Evolutionary conservation across 2,329 filamentous ascomycete species (phyloP), one percentile per base, ranked within the genome.

Genomic region (Curvularia lunata): DNA sequence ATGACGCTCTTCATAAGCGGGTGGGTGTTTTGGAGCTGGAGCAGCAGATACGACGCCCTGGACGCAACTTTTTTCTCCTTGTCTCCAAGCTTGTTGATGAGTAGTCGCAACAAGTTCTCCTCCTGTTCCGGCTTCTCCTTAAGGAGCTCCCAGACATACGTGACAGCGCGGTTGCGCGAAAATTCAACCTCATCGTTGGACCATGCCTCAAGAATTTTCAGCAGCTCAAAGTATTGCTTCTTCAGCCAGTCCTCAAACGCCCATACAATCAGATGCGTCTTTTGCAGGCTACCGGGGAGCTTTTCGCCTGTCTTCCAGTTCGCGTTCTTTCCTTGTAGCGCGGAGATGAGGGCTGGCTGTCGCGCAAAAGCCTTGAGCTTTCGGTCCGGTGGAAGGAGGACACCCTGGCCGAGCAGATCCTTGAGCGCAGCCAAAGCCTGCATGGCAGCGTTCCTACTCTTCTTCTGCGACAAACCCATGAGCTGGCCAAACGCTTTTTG

Each of bases 71-170:
- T 99, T 75, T 92, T 92, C 65, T 96, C 92, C 43, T 90, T 91
- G 74, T 99, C 95, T 68, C 96, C 94, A 25, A 99, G 86, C 78
- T 99, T 99, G 82, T 98, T 98, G 66, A 99, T 92, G 56, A 99
- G 80, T 54, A 99, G 82, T 52, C 94, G 88, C 59, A 99, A 82
- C 62, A 99, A 81, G 75, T 99, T 99, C 54, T 94, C 90, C 77
- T 99, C 95, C 74, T 99, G 95, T 77, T 99, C 95, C 0, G 95
- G 94, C 79, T 97, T 99, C 75, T 97, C 93, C 75, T 92, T 95
- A 60, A 99, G 81, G 38, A 99, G 82, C 62, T 94, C 92, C 74
- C 89, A 98, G 37, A 98, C 89, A 69, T 97, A 96, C 65, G 92
- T 95, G 43, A 99, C 84, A 3, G 94, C 91, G 64, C 91, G 88